Evolutionary conservation across 352 stramenopile species (phyloP).

Genomic region (Phytophthora ohioensis): DNA sequence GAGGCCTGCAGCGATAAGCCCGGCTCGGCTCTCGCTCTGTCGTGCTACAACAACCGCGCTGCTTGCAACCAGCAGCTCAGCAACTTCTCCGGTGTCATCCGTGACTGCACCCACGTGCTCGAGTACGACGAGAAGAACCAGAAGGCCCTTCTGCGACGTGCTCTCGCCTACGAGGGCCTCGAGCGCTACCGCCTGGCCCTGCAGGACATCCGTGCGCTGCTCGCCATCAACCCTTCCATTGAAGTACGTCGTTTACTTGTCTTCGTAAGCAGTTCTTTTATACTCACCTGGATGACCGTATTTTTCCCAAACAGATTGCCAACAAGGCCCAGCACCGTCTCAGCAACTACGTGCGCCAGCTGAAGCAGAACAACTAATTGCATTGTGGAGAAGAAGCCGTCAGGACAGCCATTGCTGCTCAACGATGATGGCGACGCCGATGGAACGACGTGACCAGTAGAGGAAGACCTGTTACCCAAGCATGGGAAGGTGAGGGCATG

Average conservation of each 20-base stretch:
- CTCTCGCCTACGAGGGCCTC: constrained; percentile 95
- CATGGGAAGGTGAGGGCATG: constrained; percentile 29
- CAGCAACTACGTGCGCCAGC: constrained; percentile 86
- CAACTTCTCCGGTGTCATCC: constrained; percentile 96
- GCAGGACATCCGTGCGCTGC: constrained; percentile 87
- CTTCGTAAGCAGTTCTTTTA: background rate
- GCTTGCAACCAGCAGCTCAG: constrained; percentile 98
- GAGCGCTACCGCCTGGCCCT: constrained; percentile 93
- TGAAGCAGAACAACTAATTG: constrained; percentile 83
- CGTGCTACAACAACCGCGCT: constrained; percentile 95
- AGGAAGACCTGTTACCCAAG: constrained; percentile 22
- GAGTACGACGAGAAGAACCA: constrained; percentile 95
- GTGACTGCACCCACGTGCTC: constrained; percentile 95
- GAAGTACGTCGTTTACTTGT: constrained; percentile 58
- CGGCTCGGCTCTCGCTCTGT: constrained; percentile 86
- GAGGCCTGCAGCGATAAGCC: constrained; percentile 78
- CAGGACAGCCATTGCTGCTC: background rate
- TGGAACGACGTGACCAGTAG: constrained; percentile 27
- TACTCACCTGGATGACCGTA: constrained; percentile 7
- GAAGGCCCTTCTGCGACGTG: constrained; percentile 95
- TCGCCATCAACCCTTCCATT: constrained; percentile 90
- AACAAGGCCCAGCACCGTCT: constrained; percentile 92
- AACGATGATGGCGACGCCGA: constrained; percentile 6
- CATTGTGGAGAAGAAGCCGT: constrained; percentile 12
- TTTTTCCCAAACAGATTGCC: constrained; percentile 59